Evolutionary conservation across 257 asterid genomes (phyloP).

Genomic region (Solanum arcanum): DNA sequence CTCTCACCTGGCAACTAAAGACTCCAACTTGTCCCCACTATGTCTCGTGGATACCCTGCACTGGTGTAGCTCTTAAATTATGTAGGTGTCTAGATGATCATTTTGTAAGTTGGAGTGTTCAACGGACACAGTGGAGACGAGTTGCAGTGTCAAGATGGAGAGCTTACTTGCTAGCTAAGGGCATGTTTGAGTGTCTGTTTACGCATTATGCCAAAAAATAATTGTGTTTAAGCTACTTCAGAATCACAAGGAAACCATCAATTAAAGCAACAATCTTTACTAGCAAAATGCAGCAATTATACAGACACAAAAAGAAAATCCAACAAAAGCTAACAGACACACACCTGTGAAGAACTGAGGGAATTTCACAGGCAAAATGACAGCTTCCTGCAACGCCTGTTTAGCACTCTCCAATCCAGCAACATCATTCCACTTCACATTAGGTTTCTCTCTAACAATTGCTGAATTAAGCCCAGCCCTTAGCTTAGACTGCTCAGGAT

Average conservation of each 20-base stretch:
- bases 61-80: background rate
- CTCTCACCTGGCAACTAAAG: background rate
- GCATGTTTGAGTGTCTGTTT: background rate
- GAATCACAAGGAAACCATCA: background rate
- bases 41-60: background rate
- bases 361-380: constrained; percentile 91
- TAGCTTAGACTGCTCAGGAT: constrained; percentile 81
- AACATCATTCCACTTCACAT: constrained; percentile 96
- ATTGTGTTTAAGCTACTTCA: background rate
- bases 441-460: constrained; percentile 86
- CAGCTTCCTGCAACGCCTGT: constrained; percentile 97
- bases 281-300: background rate
- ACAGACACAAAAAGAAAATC: background rate
- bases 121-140: background rate
- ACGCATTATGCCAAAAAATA: background rate
- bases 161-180: background rate
- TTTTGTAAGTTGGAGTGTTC: background rate
- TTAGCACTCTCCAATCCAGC: constrained; percentile 99
- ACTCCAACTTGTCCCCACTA: background rate
- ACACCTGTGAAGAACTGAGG: constrained; percentile 93
- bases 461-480: constrained; percentile 89
- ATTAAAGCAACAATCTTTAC: background rate
- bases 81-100: background rate
- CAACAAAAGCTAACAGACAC: background rate
- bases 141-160: background rate